Percentiles rank a stretch among this genome's conserved stretches.
phyloP scores from a whole-genome alignment of 306 rosid genomes.

The Gastrolobium bilobum region DNA sequence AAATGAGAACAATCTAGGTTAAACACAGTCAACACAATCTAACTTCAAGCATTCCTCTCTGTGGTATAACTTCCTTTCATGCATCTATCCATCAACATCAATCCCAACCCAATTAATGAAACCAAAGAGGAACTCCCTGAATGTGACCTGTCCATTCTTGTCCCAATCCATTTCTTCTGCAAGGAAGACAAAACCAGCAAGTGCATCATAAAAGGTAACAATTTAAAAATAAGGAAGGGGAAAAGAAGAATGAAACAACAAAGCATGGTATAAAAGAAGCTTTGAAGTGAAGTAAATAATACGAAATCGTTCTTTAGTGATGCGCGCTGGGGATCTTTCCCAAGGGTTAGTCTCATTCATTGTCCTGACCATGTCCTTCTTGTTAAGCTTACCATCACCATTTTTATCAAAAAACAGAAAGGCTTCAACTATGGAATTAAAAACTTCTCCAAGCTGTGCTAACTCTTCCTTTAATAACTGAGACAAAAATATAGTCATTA shows the following conservation, averaged over 20 bases:
- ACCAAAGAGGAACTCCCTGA: slow-evolving; percentile 88
- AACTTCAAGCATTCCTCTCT: slow-evolving; percentile 30
- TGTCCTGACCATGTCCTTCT: slow-evolving; percentile 77
- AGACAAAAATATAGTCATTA: slow-evolving; percentile 41
- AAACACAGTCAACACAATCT: slow-evolving; percentile 38
- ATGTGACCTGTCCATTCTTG: slow-evolving; percentile 78
- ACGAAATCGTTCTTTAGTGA: slow-evolving; percentile 74
- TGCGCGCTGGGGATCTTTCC: slow-evolving; percentile 82
- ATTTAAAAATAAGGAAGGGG: not conserved
- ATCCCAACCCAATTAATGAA: slow-evolving; percentile 89
- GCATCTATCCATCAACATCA: slow-evolving; percentile 69
- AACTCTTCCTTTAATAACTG: slow-evolving; percentile 69
- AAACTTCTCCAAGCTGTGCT: slow-evolving; percentile 72
- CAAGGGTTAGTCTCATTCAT: slow-evolving; percentile 70
- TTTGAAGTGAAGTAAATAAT: slow-evolving; percentile 51
- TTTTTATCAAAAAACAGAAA: slow-evolving; percentile 83
- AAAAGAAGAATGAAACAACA: slow-evolving; percentile 32
- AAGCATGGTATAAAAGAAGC: not conserved
- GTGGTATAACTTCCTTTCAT: slow-evolving; percentile 33
- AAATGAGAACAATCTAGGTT: slow-evolving; percentile 32
- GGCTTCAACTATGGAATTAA: slow-evolving; percentile 72
- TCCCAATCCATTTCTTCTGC: slow-evolving; percentile 94
- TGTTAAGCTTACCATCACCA: slow-evolving; percentile 82
- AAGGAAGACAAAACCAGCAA: slow-evolving; percentile 27
- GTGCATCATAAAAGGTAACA: slow-evolving; percentile 7